phyloP scores from a whole-genome alignment of 306 rosid species.

The Lagenaria siceraria region DNA sequence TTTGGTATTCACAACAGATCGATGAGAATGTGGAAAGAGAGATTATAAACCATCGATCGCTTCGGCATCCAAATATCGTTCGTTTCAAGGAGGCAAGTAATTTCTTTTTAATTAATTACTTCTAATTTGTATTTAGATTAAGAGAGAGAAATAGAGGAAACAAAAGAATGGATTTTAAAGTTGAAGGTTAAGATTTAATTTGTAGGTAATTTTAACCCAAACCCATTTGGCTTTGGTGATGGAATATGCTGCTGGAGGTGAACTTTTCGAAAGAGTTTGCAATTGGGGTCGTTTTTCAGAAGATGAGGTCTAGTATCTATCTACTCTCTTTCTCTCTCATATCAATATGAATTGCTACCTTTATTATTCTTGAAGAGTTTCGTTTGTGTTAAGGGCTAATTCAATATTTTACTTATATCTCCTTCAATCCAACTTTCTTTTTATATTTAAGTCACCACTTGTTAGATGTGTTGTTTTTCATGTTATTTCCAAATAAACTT shows the following conservation, averaged over 20 bases:
- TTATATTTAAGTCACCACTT: too few species aligned
- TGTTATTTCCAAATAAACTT: too few species aligned
- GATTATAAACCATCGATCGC: constrained; percentile 9
- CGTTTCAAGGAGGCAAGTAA: constrained; percentile 11
- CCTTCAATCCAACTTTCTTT: too few species aligned
- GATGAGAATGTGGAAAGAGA: constrained; percentile 10
- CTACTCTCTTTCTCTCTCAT: not conserved
- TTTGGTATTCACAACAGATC: not conserved
- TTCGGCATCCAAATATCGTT: not conserved
- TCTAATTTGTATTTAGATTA: not conserved
- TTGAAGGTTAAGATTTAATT: not conserved
- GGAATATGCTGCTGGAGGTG: constrained; percentile 9
- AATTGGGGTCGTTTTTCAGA: constrained; percentile 2
- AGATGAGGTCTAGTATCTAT: not conserved
- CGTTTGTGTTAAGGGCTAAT: too few species aligned
- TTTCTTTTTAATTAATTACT: not conserved
- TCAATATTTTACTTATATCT: too few species aligned
- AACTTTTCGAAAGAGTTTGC: constrained; percentile 4
- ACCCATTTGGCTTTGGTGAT: constrained; percentile 6
- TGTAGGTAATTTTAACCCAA: constrained; percentile 6
- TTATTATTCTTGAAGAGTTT: too few species aligned
- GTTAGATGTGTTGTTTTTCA: too few species aligned
- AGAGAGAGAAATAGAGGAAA: not conserved
- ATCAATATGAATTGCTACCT: too few species aligned
- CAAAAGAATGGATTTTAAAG: not conserved